Base-by-base conservation (phyloP, 495 filamentous ascomycete genomes). In the Tuber borchii region DNA sequence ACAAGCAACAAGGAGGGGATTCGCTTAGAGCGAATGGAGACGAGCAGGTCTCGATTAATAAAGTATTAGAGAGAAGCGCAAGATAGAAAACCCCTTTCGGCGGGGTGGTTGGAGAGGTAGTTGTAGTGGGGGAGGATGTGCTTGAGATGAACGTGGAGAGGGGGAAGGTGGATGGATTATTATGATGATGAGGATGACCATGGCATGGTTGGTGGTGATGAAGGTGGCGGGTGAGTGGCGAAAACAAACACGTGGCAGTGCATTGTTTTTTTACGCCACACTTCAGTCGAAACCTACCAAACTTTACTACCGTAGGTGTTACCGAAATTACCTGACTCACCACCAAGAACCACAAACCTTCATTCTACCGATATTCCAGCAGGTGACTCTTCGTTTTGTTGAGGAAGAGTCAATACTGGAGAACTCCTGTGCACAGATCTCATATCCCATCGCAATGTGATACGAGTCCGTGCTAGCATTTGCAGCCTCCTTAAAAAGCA, bases 161-260 rank as follows among this genome's bases (percentile, higher is more conserved):
- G n/a, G 74, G 26, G 31, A 51, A 37, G 31, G 34, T 75, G 46
- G 71, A 48, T 77, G 46, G 48, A 75, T 68, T 56, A 26, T 65
- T 46, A 26, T 71, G 69, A 31, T 71, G 73, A 69, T 71, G 69
- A 31, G 73, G 65, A 22, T 70, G 74, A 77, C 48, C 72, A 75
- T 75, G 78, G 79, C 34, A 16, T 34, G 73, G 78, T 76, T 76
- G 74, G 65, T 65, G 71, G 76, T 70, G 74, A 76, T 77, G 76
- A 75, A 79, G 61, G 78, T 79, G 78, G 78, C 77, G 76, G 78
- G 78, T 48, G 43, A 40, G 45, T 37, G 40, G 37, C 39, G 43
- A 48, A 79, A 79, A 77, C 71, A 74, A 70, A 78, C 69, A 73
- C 70, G 42, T 79, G 77, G 78, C 77, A 65, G 72, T 69, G 65